Evolutionary conservation across 495 filamentous ascomycete genomes (phyloP).

Genomic region (Durotheca rogersii): DNA sequence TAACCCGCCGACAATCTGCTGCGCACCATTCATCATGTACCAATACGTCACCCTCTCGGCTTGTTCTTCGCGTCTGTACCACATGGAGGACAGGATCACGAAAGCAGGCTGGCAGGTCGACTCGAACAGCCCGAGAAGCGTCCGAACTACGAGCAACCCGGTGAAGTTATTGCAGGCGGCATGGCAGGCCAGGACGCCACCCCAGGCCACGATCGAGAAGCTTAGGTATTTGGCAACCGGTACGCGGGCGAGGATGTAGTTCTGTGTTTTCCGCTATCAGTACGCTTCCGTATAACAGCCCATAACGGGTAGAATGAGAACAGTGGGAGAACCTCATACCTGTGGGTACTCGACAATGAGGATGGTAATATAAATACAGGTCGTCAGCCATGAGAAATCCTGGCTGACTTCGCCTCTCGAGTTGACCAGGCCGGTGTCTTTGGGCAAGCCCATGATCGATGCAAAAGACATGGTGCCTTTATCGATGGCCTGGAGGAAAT

Average conservation of each 20-base stretch:
- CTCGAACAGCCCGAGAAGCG: constrained; percentile 67
- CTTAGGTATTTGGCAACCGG: constrained; percentile 60
- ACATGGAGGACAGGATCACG: constrained; percentile 66
- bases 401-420: constrained; percentile 45
- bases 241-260: constrained; percentile 53
- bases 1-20: constrained; percentile 57
- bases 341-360: constrained; percentile 55
- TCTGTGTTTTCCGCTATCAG: constrained; percentile 32
- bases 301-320: not conserved
- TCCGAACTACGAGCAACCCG: constrained; percentile 58
- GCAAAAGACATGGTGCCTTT: constrained; percentile 71
- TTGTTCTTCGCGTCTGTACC: constrained; percentile 70
- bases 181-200: constrained; percentile 55
- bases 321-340: constrained; percentile 15
- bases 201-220: constrained; percentile 64
- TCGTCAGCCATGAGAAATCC: constrained; percentile 54
- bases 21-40: constrained; percentile 69
- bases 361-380: constrained; percentile 56
- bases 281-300: not conserved
- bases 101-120: constrained; percentile 64
- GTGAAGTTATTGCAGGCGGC: constrained; percentile 59
- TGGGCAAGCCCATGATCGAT: constrained; percentile 66
- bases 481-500: constrained; percentile 73
- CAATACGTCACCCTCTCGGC: constrained; percentile 65
- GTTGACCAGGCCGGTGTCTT: constrained; percentile 55